Base-by-base conservation (phyloP, 2,329 filamentous ascomycete species). In the Diaporthe sp. region DNA sequence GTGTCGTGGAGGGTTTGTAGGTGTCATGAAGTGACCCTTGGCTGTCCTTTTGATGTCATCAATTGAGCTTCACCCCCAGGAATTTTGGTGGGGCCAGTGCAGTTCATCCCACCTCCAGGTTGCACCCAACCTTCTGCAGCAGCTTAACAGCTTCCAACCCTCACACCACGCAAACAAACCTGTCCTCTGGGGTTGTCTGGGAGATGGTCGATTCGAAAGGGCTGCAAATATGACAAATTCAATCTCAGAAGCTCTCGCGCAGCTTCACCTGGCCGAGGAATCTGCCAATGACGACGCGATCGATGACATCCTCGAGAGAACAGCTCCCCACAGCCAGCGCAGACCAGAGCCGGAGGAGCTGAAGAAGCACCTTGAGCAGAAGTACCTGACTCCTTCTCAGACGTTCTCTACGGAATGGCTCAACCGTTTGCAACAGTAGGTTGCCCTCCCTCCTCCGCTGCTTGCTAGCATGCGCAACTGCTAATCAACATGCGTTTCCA, bases 401-500 rank as follows among this genome's bases (percentile, higher is more conserved):
- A 89, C 90, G 3, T 98, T 99, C 85, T 95, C 92, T 44, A 86
- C 91, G 6, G 92, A 93, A 80, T 98, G 97, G 95, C 89, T 99
- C 74, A 95, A 98, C 82, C 90, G 91, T 72, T 85, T 98, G 56
- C 97, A 99, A 84, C 94, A 96, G 88, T 91, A 83, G 73, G 84
- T n/a, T 27, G 22, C 78, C 27, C 32, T 63, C 15, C 55, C 71
- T 30, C 22, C 39, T 5, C 4, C 12, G 17, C 27, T 27, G n/a
- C 19, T n/a, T 37, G 15, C 27, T 22, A 53, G 13, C 32, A 3
- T 32, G 42, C 51, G 9, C 30, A 17, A 17, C n/a, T 35, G 55
- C 56, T 78, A 44, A 78, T 69, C 51, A n/a, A 55, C 30, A 13
- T 35, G 2, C 19, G 22, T 17, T 42, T 27, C 25, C 59, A 82